Evolutionary conservation across 768 basidiomycete species (phyloP), one percentile per base, ranked within the genome.

Genomic region (Hericium erinaceus): DNA sequence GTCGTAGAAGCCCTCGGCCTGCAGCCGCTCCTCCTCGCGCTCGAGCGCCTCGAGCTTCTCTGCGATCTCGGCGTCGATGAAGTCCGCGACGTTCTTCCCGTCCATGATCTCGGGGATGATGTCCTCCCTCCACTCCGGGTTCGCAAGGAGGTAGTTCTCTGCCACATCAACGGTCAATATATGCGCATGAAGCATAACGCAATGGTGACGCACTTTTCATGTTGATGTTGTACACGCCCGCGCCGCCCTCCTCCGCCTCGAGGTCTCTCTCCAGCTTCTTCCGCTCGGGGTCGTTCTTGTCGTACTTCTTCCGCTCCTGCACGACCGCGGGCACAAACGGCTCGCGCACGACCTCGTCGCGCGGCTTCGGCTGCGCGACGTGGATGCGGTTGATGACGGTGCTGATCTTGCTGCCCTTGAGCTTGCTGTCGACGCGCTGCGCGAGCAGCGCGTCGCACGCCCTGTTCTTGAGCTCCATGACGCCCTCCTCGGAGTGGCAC

Each of bases 71-170:
- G 93, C 89, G 71, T 98, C 95, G 70, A 98, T 90, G 61, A 99
- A 99, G 77, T 99, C 97, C 22, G 95, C 95, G 54, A 98, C 74
- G 74, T 99, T 99, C 81, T 98, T 98, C 74, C 97, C 97, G 64
- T 98, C 85, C 86, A 92, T 85, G 67, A 99, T 91, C 70, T 99
- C 97, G n/a, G 97, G 97, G n/a, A 98, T 88, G 62, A 83, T 78
- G 67, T 99, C 97, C 74, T 83, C 77, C 76, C 97, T 99, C 97
- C 97, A 99, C 48, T 90, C 87, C 39, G 89, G 84, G 68, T 97
- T 85, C 22, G 83, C 78, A 58, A 99, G 83, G 26, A 97, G 57
- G 73, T 97, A 98, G 70, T 92, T 82, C 79, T 92, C 95, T 98
- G 73, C 51, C 62, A 2, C 3, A 9, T 26, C 48, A 60, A 56